phyloP scores from a whole-genome alignment of 2,329 filamentous ascomycete genomes.

The Microcyclospora tardicrescens region DNA sequence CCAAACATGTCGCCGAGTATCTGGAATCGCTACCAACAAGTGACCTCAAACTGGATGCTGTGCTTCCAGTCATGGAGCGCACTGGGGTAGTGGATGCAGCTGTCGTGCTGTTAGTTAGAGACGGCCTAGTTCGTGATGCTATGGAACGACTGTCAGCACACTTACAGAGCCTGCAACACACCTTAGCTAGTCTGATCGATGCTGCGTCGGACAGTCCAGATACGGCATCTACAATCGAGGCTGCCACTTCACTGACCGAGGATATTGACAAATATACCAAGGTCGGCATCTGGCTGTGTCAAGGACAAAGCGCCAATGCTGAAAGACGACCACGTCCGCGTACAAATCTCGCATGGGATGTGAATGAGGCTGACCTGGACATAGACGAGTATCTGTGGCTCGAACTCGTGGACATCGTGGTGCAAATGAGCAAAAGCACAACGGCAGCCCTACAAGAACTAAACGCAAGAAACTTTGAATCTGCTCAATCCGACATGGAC shows the following conservation, averaged over 20 bases:
- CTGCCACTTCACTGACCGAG: conserved; percentile 60
- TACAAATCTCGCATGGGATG: conserved; percentile 27
- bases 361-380: conserved; percentile 45
- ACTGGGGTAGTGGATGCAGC: conserved; percentile 86
- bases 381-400: conserved; percentile 54
- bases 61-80: conserved; percentile 79
- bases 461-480: conserved; percentile 20
- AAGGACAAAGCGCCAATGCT: conserved; percentile 59
- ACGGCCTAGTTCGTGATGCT: conserved; percentile 69
- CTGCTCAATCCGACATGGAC: conserved; percentile 31
- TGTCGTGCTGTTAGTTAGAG: conserved; percentile 76
- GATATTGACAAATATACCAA: conserved; percentile 79
- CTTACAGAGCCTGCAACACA: conserved; percentile 63
- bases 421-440: conserved; percentile 38
- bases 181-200: conserved; percentile 60
- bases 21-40: conserved; percentile 62
- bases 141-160: conserved; percentile 79
- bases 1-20: conserved; percentile 72
- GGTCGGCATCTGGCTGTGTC: conserved; percentile 92
- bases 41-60: conserved; percentile 63
- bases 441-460: conserved; percentile 12
- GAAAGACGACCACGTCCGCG: conserved; percentile 19
- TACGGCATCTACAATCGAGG: conserved; percentile 46
- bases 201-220: conserved; percentile 46
- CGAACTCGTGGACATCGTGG: conserved; percentile 49